Conservation (phyloP, 805 yeast genomes). For the Saccharomycopsis guyanensis region DNA sequence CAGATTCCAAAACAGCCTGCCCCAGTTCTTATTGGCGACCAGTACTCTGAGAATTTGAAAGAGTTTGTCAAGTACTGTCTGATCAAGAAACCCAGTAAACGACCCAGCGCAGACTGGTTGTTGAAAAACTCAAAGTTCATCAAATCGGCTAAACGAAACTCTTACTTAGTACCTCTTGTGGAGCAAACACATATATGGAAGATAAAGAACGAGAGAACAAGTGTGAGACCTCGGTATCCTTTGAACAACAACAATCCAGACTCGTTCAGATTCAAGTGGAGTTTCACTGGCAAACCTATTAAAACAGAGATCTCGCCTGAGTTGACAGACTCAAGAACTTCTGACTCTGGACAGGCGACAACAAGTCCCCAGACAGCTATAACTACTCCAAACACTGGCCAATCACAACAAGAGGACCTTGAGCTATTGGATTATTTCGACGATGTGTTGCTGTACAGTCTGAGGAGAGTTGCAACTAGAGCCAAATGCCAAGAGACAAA, state of each 20-base stretch:
- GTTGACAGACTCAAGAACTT: not conserved
- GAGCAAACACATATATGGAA: slow-evolving; percentile 34
- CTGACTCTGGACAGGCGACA: too few relatives aligned
- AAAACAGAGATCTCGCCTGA: not conserved
- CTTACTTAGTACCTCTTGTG: slow-evolving; percentile 31
- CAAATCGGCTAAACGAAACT: slow-evolving; percentile 28
- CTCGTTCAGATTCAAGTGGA: not conserved
- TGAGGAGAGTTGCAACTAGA: slow-evolving; percentile 41
- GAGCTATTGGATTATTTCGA: slow-evolving; percentile 34
- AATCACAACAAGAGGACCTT: too few relatives aligned
- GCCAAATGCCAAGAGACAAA: slow-evolving; percentile 46
- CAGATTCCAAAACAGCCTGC: slow-evolving; percentile 60
- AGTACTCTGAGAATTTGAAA: slow-evolving; percentile 31
- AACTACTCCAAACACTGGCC: too few relatives aligned
- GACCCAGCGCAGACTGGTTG: slow-evolving; percentile 57
- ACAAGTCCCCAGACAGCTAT: too few relatives aligned
- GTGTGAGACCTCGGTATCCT: slow-evolving; percentile 33
- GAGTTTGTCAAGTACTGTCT: slow-evolving; percentile 61
- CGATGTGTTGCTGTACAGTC: slow-evolving; percentile 37
- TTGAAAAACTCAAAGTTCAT: slow-evolving; percentile 45
- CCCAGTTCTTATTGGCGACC: slow-evolving; percentile 44
- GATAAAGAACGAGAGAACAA: slow-evolving; percentile 26
- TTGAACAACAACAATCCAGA: slow-evolving; percentile 22
- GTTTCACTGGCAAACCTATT: not conserved
- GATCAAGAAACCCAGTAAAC: slow-evolving; percentile 50